Evolutionary conservation across 352 stramenopile species (phyloP).

Genomic region (Pythium aristosporum): DNA sequence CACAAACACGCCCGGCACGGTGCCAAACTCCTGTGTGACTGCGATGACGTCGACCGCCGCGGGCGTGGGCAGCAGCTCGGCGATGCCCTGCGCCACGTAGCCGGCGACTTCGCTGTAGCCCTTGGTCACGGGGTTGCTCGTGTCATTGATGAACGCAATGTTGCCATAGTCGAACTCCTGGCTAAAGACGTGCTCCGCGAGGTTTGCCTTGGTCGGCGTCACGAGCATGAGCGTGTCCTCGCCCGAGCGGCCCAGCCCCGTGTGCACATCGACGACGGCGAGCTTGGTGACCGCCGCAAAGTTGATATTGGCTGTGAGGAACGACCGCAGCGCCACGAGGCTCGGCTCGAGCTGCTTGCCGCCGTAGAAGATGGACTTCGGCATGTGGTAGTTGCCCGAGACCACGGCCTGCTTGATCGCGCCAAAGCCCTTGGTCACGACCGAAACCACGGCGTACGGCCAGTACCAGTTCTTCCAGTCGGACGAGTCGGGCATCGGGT

Average conservation of each 20-base stretch:
- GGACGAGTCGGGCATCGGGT: conserved; percentile 35
- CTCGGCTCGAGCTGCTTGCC: conserved; percentile 75
- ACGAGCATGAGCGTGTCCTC: conserved; percentile 49
- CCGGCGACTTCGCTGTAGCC: conserved; percentile 59
- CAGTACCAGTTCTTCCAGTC: conserved; percentile 49
- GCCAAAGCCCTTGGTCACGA: conserved; percentile 42
- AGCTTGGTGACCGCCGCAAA: conserved; percentile 39
- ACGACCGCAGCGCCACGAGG: conserved; percentile 54
- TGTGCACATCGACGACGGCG: conserved; percentile 92
- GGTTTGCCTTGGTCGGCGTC: conserved; percentile 15
- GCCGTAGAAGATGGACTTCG: conserved; percentile 84
- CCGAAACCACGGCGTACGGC: conserved; percentile 32
- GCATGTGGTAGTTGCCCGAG: conserved; percentile 85
- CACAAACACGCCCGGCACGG: conserved; percentile 55
- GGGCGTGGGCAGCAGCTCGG: conserved; percentile 28
- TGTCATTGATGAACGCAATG: conserved; percentile 29
- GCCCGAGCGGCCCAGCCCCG: conserved; percentile 78
- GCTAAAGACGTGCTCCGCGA: conserved; percentile 4
- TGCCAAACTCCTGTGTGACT: conserved; percentile 73
- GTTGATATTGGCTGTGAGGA: conserved; percentile 54
- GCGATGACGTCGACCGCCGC: conserved; percentile 28
- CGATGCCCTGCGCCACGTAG: conserved; percentile 42
- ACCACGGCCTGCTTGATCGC: conserved; percentile 86
- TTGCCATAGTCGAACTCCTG: conserved; percentile 29
- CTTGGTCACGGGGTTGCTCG: conserved; percentile 32